Evolutionary conservation across 768 basidiomycete genomes (phyloP), one percentile per base, ranked within the genome.

Genomic region (Cyclocybe cylindracea): DNA sequence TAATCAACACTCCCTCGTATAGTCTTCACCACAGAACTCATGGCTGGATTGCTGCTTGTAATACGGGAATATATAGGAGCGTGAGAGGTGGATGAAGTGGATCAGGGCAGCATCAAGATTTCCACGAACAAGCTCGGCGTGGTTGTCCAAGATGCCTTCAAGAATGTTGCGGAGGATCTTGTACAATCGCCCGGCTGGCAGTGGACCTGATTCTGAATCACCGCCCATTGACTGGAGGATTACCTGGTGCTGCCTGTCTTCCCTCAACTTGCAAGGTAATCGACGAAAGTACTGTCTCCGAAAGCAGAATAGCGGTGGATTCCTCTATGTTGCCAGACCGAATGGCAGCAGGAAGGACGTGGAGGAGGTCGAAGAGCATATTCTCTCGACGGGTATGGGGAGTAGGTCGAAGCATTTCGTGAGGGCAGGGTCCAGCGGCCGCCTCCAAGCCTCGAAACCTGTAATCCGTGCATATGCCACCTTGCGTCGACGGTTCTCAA

Each of bases 71-170:
- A n/a, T n/a, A n/a, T n/a, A n/a, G n/a, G 76, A 71, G 16, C 75
- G 62, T 42, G 89, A 73, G n/a, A 96, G 79, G 62, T 94, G 87
- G 38, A 96, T 71, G 63, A 93, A 95, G 68, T 96, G 95, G 70
- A 92, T 84, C 51, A 98, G 73, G 4, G 91, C 77, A 3, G 93
- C 92, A 66, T 96, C 98, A n/a, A 98, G 76, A 64, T 98, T 98
- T 6, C 96, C 96, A 19, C 95, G 87, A 13, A 94, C 88, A 45
- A 91, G 76, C 63, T 96, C 93, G 24, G 87, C 80, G 10, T 85
- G 86, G 53, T 80, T 86, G 54, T 89, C 85, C 51, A 87, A 62
- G 50, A 94, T 80, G 43, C 86, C 87, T 46, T 91, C 85, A 47
- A 97, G 66, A 29, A 93, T 75, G 56, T 77, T 83, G 39, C 86